Percentiles rank a stretch among this genome's conserved stretches.
phyloP scores from a whole-genome alignment of 768 basidiomycete species.

The Mycena amicta region DNA sequence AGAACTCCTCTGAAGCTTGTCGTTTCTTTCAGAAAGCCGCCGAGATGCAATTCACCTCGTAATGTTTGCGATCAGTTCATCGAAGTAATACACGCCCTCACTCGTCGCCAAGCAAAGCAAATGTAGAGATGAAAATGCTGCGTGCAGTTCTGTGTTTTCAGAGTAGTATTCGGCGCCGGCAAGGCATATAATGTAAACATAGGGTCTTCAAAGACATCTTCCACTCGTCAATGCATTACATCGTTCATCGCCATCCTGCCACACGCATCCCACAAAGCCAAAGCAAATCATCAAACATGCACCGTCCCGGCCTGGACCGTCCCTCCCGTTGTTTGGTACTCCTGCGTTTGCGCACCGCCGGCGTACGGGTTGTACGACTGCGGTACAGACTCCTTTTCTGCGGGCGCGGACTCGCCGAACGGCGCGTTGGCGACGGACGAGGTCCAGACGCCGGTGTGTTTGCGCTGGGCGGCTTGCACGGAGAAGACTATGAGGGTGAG shows the following conservation, averaged over 20 bases:
- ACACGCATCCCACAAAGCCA: no score
- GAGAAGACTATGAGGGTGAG: conserved; percentile 26
- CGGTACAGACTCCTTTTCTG: not conserved
- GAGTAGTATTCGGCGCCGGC: no score
- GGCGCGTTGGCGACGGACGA: conserved; percentile 33
- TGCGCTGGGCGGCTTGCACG: conserved; percentile 29
- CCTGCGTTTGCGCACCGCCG: not conserved
- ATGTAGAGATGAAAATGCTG: no score
- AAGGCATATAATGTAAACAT: no score
- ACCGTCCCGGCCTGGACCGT: not conserved
- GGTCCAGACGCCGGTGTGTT: conserved; percentile 33
- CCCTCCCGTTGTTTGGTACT: not conserved
- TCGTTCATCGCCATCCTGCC: no score
- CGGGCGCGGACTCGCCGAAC: conserved; percentile 13
- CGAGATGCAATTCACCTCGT: not conserved
- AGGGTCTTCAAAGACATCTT: no score
- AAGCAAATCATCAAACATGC: not conserved
- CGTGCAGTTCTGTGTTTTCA: no score
- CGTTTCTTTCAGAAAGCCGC: not conserved
- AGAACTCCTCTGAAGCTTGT: not conserved
- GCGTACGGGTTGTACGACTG: not conserved
- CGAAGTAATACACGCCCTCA: no score
- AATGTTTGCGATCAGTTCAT: no score
- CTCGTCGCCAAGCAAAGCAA: no score
- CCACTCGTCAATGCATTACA: no score